Evolutionary conservation across 2,329 filamentous ascomycete genomes (phyloP), one percentile per base, ranked within the genome.

Genomic region (Calonectria honghensis): DNA sequence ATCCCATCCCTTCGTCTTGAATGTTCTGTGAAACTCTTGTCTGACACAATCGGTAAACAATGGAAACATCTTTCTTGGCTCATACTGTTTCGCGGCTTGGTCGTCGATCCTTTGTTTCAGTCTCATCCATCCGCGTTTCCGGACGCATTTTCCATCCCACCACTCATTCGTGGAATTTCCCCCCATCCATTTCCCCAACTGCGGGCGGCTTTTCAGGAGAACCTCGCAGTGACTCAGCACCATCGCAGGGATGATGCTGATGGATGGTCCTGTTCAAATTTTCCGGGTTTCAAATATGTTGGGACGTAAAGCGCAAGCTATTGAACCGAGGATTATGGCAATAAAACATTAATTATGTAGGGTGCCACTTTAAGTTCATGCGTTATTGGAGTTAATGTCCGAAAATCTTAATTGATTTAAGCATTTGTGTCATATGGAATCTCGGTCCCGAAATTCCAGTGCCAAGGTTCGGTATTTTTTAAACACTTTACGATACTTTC

Each of bases 331-430:
- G 4, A 48, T 18, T n/a, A 6, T 11, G 9, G 16, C 24, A 57
- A 57, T 57, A n/a, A n/a, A 57, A 57, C 18, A 57, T 57, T n/a
- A 57, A 57, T 31, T 32, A 11, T 24, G 24, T n/a, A 48, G 7
- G 45, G 45, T 5, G 45, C n/a, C 45, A 48, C 45, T 48, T 48
- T 48, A 48, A 48, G 9, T 48, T 48, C 45, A 48, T 48, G 45
- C 45, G 9, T 48, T 48, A 24, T 24, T 48, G 45, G n/a, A 48
- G 45, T 48, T n/a, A 48, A 48, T 48, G n/a, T 24, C 45, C 45
- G 20, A 48, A 48, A 48, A 48, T 48, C 45, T 48, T 48, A 48
- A 48, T 48, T 24, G n/a, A 24, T 48, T 48, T 48, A 48, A 48
- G 45, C 45, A 48, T 48, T 24, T 11, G 45, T n/a, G 41, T 6